phyloP scores from a whole-genome alignment of 805 yeast species.

The Saccharomycopsis sp. region DNA sequence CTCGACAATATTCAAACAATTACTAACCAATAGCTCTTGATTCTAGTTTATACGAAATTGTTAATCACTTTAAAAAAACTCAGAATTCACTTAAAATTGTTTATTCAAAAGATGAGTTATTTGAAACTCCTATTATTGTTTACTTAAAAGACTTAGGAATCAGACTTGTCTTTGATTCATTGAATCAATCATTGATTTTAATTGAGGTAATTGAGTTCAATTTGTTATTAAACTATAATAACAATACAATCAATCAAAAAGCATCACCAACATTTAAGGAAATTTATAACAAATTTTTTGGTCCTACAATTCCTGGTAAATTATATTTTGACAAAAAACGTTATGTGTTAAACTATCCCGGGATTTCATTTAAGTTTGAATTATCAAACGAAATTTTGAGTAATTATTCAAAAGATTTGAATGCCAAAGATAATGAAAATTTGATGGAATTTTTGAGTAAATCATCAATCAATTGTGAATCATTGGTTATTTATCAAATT shows the following conservation, averaged over 20 bases:
- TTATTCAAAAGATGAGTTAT: slow-evolving; percentile 5
- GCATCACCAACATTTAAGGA: slow-evolving; percentile 25
- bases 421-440: slow-evolving; percentile 2
- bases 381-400: not conserved
- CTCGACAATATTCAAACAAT: not conserved
- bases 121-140: slow-evolving; percentile 14
- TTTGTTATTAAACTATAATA: slow-evolving; percentile 7
- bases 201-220: slow-evolving; percentile 14
- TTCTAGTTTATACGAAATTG: slow-evolving; percentile 9
- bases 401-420: not conserved
- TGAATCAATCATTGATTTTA: slow-evolving; percentile 7
- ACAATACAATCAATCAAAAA: slow-evolving; percentile 4
- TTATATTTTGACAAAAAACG: slow-evolving; percentile 21
- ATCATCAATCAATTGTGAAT: slow-evolving; percentile 1
- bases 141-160: slow-evolving; percentile 13
- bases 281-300: slow-evolving; percentile 43
- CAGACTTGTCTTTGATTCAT: slow-evolving; percentile 12
- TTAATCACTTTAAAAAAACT: slow-evolving; percentile 10
- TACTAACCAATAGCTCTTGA: not conserved
- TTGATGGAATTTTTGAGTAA: slow-evolving; percentile 1
- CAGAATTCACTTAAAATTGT: slow-evolving; percentile 4
- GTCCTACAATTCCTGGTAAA: slow-evolving; percentile 49
- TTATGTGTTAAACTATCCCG: slow-evolving; percentile 41
- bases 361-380: slow-evolving; percentile 30
- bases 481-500: slow-evolving; percentile 1